Base-by-base conservation (phyloP, 2,329 filamentous ascomycete species). In the Phialophora macrospora region DNA sequence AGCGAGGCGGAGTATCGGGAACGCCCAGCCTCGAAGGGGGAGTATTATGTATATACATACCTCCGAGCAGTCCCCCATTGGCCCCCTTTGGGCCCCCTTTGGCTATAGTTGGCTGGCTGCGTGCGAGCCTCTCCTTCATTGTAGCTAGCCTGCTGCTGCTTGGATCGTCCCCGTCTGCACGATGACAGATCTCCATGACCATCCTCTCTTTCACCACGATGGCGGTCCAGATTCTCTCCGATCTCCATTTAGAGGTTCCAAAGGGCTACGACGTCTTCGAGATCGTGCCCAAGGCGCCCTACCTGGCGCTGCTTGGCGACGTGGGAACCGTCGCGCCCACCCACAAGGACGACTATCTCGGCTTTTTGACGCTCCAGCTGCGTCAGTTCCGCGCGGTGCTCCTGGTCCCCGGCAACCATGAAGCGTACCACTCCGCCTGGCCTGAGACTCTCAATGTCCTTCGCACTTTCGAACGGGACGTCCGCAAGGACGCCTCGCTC, bases 291-390 rank as follows among this genome's bases (percentile, higher is more conserved):
- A 77, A 74, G 57, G 81, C 84, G 1, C 81, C 82, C 0, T 80
- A 82, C 64, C 77, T 88, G 1, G 85, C 83, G 0, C 78, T 88
- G 0, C 77, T 87, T 0, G 85, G 86, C 24, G 84, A 87, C 68
- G 83, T 88, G 58, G 85, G 85, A 54, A 79, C 80, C 63, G 66
- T 75, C 8, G 34, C 26, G n/a, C n/a, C n/a, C 46, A n/a, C 32
- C 30, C 54, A 67, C 63, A 77, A 82, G 64, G 77, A 82, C 49
- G 71, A 77, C 14, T 80, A 80, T 68, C 75, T 81, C 38, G 60
- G 38, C 1, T 88, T 87, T 69, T 73, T 87, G 9, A 76, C 72
- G 12, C 70, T 68, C 2, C 84, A 87, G 68, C 79, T 87, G 2
- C 34, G 46, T 1, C 74, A 80, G 6, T 88, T 87, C 69, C 72